A percentile compares a stretch with the other conserved stretches of the same genome.
phyloP scores from a whole-genome alignment of 805 yeast species.

The Wickerhamomyces hampshirensis region DNA sequence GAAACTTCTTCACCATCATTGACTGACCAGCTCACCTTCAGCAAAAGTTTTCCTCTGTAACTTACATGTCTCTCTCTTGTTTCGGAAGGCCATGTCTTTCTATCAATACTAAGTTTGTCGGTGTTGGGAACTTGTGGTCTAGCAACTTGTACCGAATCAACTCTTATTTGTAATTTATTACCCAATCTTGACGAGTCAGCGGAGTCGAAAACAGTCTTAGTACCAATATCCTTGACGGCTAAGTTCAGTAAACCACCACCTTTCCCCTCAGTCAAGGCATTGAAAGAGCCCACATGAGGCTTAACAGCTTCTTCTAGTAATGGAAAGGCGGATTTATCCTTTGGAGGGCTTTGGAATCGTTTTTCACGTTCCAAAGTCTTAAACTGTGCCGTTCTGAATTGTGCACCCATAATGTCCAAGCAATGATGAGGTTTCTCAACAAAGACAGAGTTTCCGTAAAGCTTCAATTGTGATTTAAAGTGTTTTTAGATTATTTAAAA shows the following conservation, averaged over 20 bases:
- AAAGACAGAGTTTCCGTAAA: neutral
- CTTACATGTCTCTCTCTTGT: slow-evolving; percentile 86
- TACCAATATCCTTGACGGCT: slow-evolving; percentile 86
- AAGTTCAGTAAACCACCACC: slow-evolving; percentile 80
- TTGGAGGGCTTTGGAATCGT: slow-evolving; percentile 85
- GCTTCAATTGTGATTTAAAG: neutral
- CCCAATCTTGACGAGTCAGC: slow-evolving; percentile 65
- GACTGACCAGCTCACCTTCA: slow-evolving; percentile 80
- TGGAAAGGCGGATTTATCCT: slow-evolving; percentile 78
- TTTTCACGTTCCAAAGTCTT: slow-evolving; percentile 82
- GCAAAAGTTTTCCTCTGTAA: slow-evolving; percentile 71
- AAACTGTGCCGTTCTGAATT: slow-evolving; percentile 38
- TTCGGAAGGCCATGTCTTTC: slow-evolving; percentile 79
- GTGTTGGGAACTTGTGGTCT: slow-evolving; percentile 71
- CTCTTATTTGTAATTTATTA: slow-evolving; percentile 77
- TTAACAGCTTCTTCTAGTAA: slow-evolving; percentile 82
- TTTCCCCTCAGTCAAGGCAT: slow-evolving; percentile 88
- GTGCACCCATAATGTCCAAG: slow-evolving; percentile 19
- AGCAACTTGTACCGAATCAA: slow-evolving; percentile 84
- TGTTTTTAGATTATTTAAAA: no score
- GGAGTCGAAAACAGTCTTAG: slow-evolving; percentile 80
- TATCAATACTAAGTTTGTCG: slow-evolving; percentile 71
- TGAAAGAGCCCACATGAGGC: slow-evolving; percentile 95
- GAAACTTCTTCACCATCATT: slow-evolving; percentile 80
- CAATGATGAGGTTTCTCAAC: no score